phyloP scores from a whole-genome alignment of 371 early-diverging fungal species.

The Mortierella sp. region DNA sequence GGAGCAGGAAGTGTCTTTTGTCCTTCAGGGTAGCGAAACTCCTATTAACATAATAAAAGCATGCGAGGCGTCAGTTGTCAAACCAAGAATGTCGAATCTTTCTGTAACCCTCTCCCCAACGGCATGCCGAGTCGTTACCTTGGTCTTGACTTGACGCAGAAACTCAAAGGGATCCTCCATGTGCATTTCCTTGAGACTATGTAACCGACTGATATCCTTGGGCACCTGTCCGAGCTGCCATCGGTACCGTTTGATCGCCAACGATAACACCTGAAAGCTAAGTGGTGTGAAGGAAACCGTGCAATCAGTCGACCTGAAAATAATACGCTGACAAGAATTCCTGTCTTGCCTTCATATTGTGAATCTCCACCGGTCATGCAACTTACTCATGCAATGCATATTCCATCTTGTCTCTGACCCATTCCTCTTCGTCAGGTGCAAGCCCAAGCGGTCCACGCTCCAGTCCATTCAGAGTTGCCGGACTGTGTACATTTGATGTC shows the following conservation, averaged over 20 bases:
- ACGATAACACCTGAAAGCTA: slow-evolving; percentile 44
- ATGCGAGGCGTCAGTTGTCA: not conserved
- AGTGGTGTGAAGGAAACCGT: not conserved
- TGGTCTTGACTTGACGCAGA: slow-evolving; percentile 61
- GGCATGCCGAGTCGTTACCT: slow-evolving; percentile 36
- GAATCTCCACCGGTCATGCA: not conserved
- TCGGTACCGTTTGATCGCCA: slow-evolving; percentile 54
- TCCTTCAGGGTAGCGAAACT: slow-evolving; percentile 52
- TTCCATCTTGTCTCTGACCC: slow-evolving; percentile 53
- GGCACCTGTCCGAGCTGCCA: slow-evolving; percentile 65
- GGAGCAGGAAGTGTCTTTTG: slow-evolving; percentile 53
- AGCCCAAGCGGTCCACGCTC: slow-evolving; percentile 53
- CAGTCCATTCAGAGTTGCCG: slow-evolving; percentile 21
- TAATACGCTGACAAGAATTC: not conserved
- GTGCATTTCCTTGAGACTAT: slow-evolving; percentile 64
- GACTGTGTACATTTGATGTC: not conserved
- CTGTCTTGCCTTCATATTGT: too few species aligned
- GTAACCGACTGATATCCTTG: slow-evolving; percentile 61
- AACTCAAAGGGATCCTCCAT: slow-evolving; percentile 66
- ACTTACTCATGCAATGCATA: slow-evolving; percentile 57
- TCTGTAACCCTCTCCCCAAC: not conserved
- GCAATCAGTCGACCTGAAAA: not conserved
- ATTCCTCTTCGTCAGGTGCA: slow-evolving; percentile 45
- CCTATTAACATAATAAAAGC: slow-evolving; percentile 7
- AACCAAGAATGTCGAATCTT: not conserved